Conservation (phyloP, 1,284 basidiomycete species). For the Marasmius sp. region DNA sequence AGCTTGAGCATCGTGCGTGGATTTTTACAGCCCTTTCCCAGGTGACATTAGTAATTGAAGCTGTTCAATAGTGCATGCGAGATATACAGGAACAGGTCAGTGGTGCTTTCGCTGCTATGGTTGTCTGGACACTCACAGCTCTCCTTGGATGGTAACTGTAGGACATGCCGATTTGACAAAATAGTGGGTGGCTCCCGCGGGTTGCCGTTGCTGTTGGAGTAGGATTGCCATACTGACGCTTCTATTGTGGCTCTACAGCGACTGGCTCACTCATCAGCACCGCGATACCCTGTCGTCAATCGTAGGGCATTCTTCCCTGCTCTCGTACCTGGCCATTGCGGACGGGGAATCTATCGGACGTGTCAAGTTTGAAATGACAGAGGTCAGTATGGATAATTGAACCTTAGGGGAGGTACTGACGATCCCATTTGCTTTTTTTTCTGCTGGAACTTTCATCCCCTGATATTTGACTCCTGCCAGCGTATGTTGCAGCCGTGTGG, state of each 20-base stretch:
- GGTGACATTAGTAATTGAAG: constrained; percentile 13
- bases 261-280: constrained; percentile 98
- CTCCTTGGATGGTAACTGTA: constrained; percentile 21
- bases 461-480: constrained; percentile 39
- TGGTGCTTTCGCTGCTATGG: constrained; percentile 9
- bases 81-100: constrained; percentile 91
- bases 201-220: constrained; percentile 9
- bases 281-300: constrained; percentile 92
- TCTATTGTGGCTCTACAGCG: constrained; percentile 50
- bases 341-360: constrained; percentile 91
- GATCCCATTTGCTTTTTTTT: not conserved
- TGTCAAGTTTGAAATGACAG: constrained; percentile 93
- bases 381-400: constrained; percentile 56
- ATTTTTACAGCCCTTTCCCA: not conserved
- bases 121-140: not conserved
- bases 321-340: constrained; percentile 88
- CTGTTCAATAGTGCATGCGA: constrained; percentile 75
- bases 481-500: constrained; percentile 99
- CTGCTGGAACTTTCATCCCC: constrained; percentile 5
- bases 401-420: not conserved
- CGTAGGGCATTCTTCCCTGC: constrained; percentile 85
- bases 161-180: constrained; percentile 95
- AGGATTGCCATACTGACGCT: not conserved
- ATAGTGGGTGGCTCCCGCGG: constrained; percentile 62
- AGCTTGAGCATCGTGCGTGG: constrained; percentile 83